These are phyloP conservation scores for Fraxinus ornus DNA, from an alignment of 305 asterid species.

Conservation along the genomic window DNA sequence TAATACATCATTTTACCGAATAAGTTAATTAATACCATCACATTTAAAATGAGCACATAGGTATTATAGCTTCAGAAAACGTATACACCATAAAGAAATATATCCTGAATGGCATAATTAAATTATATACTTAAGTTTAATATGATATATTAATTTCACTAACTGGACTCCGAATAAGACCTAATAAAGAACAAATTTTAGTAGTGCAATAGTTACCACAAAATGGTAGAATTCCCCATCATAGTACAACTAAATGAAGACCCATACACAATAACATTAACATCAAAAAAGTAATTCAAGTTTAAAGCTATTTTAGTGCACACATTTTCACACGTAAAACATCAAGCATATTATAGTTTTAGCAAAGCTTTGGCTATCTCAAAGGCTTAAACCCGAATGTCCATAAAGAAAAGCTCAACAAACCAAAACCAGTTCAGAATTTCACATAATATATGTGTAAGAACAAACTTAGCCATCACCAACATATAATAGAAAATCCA, in stretches of 20 bases:
- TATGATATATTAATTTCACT: neutral
- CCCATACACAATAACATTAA: neutral
- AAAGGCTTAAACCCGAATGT: neutral
- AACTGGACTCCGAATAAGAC: neutral
- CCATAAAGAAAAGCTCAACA: neutral
- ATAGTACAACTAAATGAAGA: neutral
- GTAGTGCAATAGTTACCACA: neutral
- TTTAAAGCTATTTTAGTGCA: neutral
- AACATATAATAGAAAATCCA: neutral
- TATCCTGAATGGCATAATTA: neutral
- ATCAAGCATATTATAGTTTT: neutral
- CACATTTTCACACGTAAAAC: neutral
- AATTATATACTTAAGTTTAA: neutral
- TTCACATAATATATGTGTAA: neutral
- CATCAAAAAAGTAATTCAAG: neutral
- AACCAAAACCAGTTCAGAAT: neutral
- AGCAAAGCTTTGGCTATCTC: neutral
- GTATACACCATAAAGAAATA: neutral
- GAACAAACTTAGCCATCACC: neutral
- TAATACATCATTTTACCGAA: conserved; percentile 26
- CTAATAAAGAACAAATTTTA: neutral
- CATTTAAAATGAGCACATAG: conserved; percentile 11
- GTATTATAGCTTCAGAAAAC: conserved; percentile 10
- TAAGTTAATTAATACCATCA: neutral
- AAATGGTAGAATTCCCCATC: neutral